A percentile compares a stretch with the other conserved stretches of the same genome.
Evolutionary conservation across 2,329 filamentous ascomycete genomes (phyloP).

Genomic region (Trichoderma cornu-damae): DNA sequence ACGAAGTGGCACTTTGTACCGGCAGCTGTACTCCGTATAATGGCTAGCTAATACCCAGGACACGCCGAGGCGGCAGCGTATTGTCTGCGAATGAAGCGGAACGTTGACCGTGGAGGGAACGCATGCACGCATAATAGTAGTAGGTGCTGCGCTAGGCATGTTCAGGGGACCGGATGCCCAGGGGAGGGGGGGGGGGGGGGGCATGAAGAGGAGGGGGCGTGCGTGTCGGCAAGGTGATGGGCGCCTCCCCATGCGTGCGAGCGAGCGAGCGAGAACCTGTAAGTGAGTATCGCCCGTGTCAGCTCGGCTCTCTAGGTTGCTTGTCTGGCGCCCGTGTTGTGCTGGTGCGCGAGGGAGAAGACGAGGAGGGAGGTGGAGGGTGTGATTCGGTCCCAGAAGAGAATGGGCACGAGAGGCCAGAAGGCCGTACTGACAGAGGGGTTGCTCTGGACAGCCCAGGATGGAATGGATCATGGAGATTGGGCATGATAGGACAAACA

Average conservation of each 20-base stretch:
- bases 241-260: background rate
- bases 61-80: conserved; percentile 2
- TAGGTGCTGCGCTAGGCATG: conserved; percentile 10
- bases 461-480: conserved; percentile 17
- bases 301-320: conserved; percentile 3
- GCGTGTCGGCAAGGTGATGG: conserved; percentile 5
- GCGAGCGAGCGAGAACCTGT: background rate
- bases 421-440: conserved; percentile 9
- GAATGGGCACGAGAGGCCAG: conserved; percentile 8
- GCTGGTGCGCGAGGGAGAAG: conserved; percentile 2
- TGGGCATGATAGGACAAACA: conserved; percentile 18
- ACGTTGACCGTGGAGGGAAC: conserved; percentile 17
- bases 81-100: conserved; percentile 18
- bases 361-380: background rate
- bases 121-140: conserved; percentile 20
- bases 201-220: conserved; percentile 9
- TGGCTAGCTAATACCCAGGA: too few species aligned
- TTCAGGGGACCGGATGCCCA: conserved; percentile 15
- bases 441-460: background rate
- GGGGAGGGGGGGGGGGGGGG: conserved; percentile 1
- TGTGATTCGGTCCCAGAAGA: conserved; percentile 17
- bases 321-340: conserved; percentile 18
- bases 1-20: conserved; percentile 10
- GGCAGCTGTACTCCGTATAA: conserved; percentile 4
- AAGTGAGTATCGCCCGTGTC: conserved; percentile 9